These are phyloP conservation scores for Podila horticola DNA, from an alignment of 192 early-diverging fungal species.

Conservation along the genomic window DNA sequence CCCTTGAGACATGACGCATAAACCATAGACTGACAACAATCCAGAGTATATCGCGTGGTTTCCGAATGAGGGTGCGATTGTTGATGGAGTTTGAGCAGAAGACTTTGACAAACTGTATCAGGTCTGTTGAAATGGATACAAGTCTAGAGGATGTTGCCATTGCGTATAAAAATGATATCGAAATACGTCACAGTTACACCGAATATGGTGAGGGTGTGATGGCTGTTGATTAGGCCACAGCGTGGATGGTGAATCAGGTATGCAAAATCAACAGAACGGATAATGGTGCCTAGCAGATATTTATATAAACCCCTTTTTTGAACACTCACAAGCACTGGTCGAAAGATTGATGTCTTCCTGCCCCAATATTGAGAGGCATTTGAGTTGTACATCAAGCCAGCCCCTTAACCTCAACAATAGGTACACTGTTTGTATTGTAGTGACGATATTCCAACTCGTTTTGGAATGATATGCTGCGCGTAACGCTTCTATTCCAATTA, in stretches of 20 bases:
- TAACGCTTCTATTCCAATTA: not conserved
- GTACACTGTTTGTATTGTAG: too few species aligned
- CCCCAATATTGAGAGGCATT: slow-evolving; percentile 1
- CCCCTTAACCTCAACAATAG: too few species aligned
- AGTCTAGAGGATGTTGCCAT: slow-evolving; percentile 6
- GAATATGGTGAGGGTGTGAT: not conserved
- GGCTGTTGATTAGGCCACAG: not conserved
- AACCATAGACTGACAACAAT: slow-evolving; percentile 3
- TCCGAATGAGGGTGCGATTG: slow-evolving; percentile 5
- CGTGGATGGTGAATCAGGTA: slow-evolving; percentile 6
- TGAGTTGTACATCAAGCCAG: not conserved
- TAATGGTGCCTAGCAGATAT: not conserved
- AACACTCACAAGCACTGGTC: not conserved
- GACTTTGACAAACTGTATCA: slow-evolving; percentile 8
- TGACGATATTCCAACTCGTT: too few species aligned
- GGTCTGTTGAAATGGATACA: not conserved
- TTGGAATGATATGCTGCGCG: too few species aligned
- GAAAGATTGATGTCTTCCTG: slow-evolving; percentile 2
- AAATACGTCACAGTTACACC: not conserved
- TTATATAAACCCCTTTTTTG: not conserved
- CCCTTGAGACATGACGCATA: slow-evolving; percentile 7
- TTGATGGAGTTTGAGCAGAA: slow-evolving; percentile 1
- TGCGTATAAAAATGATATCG: slow-evolving; percentile 5
- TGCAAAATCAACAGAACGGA: not conserved
- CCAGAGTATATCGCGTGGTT: slow-evolving; percentile 9